These are phyloP conservation scores for Noccaea bulbosa DNA, from an alignment of 345 rosid species.

Conservation along the genomic window DNA sequence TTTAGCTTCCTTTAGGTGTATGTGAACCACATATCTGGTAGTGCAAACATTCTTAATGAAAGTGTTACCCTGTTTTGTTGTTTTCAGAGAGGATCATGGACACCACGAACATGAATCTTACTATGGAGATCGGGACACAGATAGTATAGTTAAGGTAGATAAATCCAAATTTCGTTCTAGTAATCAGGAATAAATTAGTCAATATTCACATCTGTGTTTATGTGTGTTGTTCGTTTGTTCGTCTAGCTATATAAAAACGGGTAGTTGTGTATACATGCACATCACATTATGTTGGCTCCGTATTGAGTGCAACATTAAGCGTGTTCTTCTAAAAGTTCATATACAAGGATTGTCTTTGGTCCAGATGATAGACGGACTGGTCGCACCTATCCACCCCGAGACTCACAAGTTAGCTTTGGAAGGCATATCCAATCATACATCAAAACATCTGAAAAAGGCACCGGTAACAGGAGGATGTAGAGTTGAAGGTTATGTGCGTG, in stretches of 20 bases:
- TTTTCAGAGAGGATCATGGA: conserved; percentile 87
- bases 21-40: conserved; percentile 8
- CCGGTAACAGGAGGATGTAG: conserved; percentile 94
- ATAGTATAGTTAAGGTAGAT: conserved; percentile 82
- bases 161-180: conserved; percentile 29
- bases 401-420: conserved; percentile 59
- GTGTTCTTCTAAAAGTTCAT: conserved; percentile 22
- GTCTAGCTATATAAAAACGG: conserved; percentile 2
- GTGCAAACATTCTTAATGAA: conserved; percentile 21
- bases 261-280: conserved; percentile 12
- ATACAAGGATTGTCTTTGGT: conserved; percentile 38
- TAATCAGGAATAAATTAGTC: background rate
- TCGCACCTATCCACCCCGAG: conserved; percentile 69
- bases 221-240: conserved; percentile 15
- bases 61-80: conserved; percentile 9
- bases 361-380: conserved; percentile 77
- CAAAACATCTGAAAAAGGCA: conserved; percentile 53
- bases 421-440: conserved; percentile 45
- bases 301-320: conserved; percentile 16
- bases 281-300: conserved; percentile 6
- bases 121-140: conserved; percentile 99
- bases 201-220: conserved; percentile 15
- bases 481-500: conserved; percentile 96
- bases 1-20: conserved; percentile 1
- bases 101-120: conserved; percentile 99